Conservation (phyloP, 108 stramenopile species). For the Cyclotella atomus region DNA sequence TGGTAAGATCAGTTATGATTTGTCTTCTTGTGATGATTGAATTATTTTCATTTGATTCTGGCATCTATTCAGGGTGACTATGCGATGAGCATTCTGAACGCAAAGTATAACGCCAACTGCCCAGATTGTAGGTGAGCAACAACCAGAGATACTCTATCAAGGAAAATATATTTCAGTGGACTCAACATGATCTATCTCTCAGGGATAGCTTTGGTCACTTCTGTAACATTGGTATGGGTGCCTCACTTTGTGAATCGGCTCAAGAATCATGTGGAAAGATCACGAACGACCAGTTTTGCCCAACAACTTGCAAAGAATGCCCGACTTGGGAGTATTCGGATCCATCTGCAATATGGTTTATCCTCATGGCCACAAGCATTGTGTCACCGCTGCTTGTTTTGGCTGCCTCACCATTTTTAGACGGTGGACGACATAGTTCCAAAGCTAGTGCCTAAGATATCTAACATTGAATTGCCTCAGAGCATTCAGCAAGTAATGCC, state of each 20-base stretch:
- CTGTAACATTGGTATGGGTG: conserved; percentile 19
- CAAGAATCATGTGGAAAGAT: conserved; percentile 25
- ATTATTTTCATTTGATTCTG: no score
- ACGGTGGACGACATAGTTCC: conserved; percentile 2
- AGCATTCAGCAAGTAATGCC: no score
- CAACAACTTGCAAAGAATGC: conserved; percentile 47
- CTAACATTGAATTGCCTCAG: no score
- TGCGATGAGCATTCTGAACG: conserved; percentile 38
- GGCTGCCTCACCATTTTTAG: conserved; percentile 39
- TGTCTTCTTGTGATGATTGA: no score
- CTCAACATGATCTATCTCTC: not conserved
- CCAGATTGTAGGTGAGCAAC: conserved; percentile 23
- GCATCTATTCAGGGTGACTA: no score
- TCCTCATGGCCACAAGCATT: conserved; percentile 34
- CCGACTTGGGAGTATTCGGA: conserved; percentile 46
- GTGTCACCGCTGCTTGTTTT: conserved; percentile 29
- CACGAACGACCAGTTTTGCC: conserved; percentile 26
- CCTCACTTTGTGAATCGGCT: conserved; percentile 19
- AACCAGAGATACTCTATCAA: not conserved
- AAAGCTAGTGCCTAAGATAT: no score
- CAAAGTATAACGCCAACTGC: conserved; percentile 44
- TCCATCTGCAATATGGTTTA: conserved; percentile 41
- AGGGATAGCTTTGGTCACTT: conserved; percentile 50
- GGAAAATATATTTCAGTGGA: not conserved
- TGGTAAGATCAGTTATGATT: no score